A percentile compares a stretch with the other conserved stretches of the same genome.
phyloP scores from a whole-genome alignment of 805 yeast species.

The Candida glaebosa region DNA sequence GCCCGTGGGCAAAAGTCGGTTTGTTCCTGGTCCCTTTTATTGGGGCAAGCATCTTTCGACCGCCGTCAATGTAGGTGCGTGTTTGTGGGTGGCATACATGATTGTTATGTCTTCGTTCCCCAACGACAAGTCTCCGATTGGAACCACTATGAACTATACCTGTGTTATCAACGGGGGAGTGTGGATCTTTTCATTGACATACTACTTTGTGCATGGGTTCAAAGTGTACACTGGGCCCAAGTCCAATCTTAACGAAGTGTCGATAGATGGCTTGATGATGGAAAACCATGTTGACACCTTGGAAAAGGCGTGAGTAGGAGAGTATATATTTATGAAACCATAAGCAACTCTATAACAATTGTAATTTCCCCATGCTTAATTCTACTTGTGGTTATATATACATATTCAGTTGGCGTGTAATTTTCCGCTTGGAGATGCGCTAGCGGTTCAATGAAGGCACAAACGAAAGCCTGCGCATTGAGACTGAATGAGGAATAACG shows the following conservation, averaged over 20 bases:
- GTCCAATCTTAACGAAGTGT: conserved; percentile 18
- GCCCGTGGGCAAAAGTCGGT: conserved; percentile 46
- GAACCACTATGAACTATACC: conserved; percentile 64
- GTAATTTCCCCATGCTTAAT: too few relatives aligned
- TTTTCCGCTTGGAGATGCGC: too few relatives aligned
- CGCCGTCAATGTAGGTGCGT: conserved; percentile 43
- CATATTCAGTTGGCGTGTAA: too few relatives aligned
- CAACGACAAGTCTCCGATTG: conserved; percentile 34
- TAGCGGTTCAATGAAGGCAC: too few relatives aligned
- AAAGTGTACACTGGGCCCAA: conserved; percentile 57
- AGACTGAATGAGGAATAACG: too few relatives aligned
- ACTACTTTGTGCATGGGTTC: conserved; percentile 51
- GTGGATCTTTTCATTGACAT: conserved; percentile 50
- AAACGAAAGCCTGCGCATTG: too few relatives aligned
- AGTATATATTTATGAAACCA: too few relatives aligned
- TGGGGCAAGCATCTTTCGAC: conserved; percentile 50
- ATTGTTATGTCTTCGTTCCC: conserved; percentile 66
- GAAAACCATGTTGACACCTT: not conserved
- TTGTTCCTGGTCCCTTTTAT: conserved; percentile 65
- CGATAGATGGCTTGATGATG: not conserved
- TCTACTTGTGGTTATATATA: too few relatives aligned
- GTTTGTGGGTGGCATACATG: conserved; percentile 47
- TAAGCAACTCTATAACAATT: not conserved
- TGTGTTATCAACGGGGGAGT: conserved; percentile 60
- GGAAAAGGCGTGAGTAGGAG: not conserved